Evolutionary conservation across 192 early-diverging fungal species (phyloP).

Genomic region (Coemansia sp.): DNA sequence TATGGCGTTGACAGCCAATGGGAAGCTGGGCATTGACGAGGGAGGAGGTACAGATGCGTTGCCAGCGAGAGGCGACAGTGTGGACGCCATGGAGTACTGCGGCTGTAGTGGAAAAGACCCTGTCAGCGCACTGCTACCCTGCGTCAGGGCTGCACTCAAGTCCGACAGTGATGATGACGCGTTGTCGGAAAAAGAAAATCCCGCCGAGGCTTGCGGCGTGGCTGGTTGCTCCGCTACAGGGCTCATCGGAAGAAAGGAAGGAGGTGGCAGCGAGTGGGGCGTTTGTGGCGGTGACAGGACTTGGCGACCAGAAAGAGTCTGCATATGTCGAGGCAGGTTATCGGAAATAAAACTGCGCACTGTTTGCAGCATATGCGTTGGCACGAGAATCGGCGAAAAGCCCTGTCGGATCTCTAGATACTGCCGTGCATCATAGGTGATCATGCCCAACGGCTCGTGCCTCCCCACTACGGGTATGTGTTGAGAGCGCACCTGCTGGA

Average conservation of each 20-base stretch:
- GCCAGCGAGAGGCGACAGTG: background rate
- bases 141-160: background rate
- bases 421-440: slow-evolving; percentile 17
- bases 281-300: slow-evolving; percentile 21
- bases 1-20: background rate
- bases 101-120: background rate
- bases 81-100: background rate
- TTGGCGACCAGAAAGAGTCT: background rate
- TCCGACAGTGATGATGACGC: background rate
- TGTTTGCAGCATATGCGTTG: slow-evolving; percentile 8
- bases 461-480: background rate
- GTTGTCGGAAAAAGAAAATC: slow-evolving; percentile 1
- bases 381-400: slow-evolving; percentile 35
- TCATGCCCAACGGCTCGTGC: slow-evolving; percentile 14
- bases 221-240: background rate
- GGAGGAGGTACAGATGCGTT: background rate
- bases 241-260: slow-evolving; percentile 1
- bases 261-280: background rate
- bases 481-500: slow-evolving; percentile 20
- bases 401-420: slow-evolving; percentile 37
- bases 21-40: background rate
- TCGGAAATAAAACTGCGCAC: slow-evolving; percentile 23
- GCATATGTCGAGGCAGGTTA: slow-evolving; percentile 23
- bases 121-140: background rate
- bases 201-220: background rate